Conservation (phyloP, 2,329 filamentous ascomycete genomes). For the Paramyrothecium sp. region DNA sequence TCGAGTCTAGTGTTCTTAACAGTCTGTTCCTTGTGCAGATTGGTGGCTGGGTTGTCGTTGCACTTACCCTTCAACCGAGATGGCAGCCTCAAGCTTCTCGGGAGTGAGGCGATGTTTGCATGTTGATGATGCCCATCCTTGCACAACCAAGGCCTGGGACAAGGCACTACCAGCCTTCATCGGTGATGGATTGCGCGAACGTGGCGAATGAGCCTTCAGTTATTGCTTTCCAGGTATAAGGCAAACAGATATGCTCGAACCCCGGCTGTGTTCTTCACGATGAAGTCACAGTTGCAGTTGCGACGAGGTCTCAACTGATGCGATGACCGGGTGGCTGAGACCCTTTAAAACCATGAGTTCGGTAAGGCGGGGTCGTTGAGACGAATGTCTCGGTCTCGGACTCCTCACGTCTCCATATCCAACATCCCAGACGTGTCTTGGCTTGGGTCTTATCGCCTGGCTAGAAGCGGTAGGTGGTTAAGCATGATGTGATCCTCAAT, state of each 20-base stretch:
- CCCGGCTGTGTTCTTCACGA: too few species aligned
- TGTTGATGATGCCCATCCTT: not conserved
- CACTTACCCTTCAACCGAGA: constrained; percentile 27
- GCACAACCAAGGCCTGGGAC: not conserved
- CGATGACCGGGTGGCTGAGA: too few species aligned
- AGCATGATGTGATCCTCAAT: not conserved
- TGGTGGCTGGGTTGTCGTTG: not conserved
- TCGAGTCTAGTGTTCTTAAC: constrained; percentile 29
- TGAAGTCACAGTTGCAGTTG: too few species aligned
- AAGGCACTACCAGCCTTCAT: not conserved
- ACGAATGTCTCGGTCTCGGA: not conserved
- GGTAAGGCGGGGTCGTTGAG: not conserved
- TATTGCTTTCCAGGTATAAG: too few species aligned
- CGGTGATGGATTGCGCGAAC: not conserved
- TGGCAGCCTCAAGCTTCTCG: constrained; percentile 37
- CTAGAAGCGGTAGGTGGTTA: not conserved
- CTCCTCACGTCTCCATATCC: too few species aligned
- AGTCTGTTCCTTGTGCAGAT: not conserved
- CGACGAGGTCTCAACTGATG: too few species aligned
- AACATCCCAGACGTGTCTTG: not conserved
- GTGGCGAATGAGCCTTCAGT: not conserved
- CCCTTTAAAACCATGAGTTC: too few species aligned
- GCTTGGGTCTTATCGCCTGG: not conserved
- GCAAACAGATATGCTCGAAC: too few species aligned
- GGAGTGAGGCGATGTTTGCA: constrained; percentile 24